Percentiles rank a stretch among this genome's conserved stretches.
phyloP scores from a whole-genome alignment of 306 rosid genomes.

The Trifolium pratense region DNA sequence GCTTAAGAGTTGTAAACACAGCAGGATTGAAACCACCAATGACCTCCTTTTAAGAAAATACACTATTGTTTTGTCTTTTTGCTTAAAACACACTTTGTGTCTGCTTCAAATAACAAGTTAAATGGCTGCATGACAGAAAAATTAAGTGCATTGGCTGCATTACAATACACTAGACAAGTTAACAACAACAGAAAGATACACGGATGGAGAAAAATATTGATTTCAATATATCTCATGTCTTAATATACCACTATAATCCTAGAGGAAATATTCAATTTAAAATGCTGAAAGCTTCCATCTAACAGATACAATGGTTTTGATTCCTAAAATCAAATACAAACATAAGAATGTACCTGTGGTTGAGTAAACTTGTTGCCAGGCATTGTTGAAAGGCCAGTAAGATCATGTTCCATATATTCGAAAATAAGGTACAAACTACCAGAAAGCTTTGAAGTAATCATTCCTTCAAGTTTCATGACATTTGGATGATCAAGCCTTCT shows the following conservation, averaged over 20 bases:
- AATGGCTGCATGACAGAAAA: too few relatives aligned
- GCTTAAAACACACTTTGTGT: not conserved
- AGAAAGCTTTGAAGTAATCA: conserved; percentile 79
- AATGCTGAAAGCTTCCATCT: too few relatives aligned
- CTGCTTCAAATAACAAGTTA: too few relatives aligned
- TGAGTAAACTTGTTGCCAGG: conserved; percentile 70
- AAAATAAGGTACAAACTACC: conserved; percentile 85
- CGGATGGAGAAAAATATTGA: too few relatives aligned
- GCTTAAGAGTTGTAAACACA: conserved; percentile 13
- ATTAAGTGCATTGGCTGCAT: too few relatives aligned
- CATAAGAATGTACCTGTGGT: conserved; percentile 86
- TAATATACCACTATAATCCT: too few relatives aligned
- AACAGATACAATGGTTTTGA: too few relatives aligned
- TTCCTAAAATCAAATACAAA: too few relatives aligned
- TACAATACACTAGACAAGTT: too few relatives aligned
- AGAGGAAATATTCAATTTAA: too few relatives aligned
- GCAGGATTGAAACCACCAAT: conserved; percentile 11
- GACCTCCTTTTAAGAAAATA: not conserved
- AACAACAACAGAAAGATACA: too few relatives aligned
- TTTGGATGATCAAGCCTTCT: conserved; percentile 91
- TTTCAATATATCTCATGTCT: too few relatives aligned
- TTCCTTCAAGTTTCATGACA: conserved; percentile 90
- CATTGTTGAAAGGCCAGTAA: conserved; percentile 68
- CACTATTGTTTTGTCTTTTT: not conserved
- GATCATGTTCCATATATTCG: conserved; percentile 95